Evolutionary conservation across 2,329 filamentous ascomycete genomes (phyloP), one percentile per base, ranked within the genome.

Genomic region (Colletotrichum tamarilloi): DNA sequence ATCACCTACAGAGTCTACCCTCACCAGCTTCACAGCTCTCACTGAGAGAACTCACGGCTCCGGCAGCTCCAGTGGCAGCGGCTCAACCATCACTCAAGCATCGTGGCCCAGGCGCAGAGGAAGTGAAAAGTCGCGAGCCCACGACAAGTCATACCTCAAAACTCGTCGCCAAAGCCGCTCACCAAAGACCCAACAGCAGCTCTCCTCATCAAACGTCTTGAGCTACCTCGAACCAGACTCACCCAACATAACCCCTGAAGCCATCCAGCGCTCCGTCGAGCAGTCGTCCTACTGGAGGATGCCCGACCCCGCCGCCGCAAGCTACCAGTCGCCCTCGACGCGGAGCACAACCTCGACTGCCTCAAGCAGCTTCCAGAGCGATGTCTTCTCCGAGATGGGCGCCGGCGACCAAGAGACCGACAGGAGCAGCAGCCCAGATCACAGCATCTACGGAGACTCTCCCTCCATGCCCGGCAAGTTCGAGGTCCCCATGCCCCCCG

Each of bases 201-300:
- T 49, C 7, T 49, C 42, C 16, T 49, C n/a, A 64, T 73, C 42
- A 76, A 80, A 84, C 69, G 83, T 82, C 26, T 81, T 91, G 53
- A 87, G 87, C 76, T 91, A 89, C 78, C 85, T 91, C 72, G 89
- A 91, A 78, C 85, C 86, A 62, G 90, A 90, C 73, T 90, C 90
- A 72, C 87, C 90, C 59, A 84, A 86, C 74, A 67, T 81, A 6
- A 83, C 81, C 0, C 74, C 79, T 0, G 83, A 84, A 62, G 76
- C 75, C 32, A 81, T 82, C 64, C 78, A 78, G 38, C 79, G 78
- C 24, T 79, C 81, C 1, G 76, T 82, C 28, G 78, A 79, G 19
- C 78, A 81, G 46, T 77, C 81, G 3, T 70, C 76, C 2, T 73
- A 76, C 5, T 80, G 77, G 73, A 77, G 78, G 67, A 76, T 78